A percentile compares a stretch with the other conserved stretches of the same genome.
These are phyloP conservation scores for Neopestalotiopsis sp. DNA, from an alignment of 2,329 filamentous ascomycete genomes.

Conservation along the genomic window DNA sequence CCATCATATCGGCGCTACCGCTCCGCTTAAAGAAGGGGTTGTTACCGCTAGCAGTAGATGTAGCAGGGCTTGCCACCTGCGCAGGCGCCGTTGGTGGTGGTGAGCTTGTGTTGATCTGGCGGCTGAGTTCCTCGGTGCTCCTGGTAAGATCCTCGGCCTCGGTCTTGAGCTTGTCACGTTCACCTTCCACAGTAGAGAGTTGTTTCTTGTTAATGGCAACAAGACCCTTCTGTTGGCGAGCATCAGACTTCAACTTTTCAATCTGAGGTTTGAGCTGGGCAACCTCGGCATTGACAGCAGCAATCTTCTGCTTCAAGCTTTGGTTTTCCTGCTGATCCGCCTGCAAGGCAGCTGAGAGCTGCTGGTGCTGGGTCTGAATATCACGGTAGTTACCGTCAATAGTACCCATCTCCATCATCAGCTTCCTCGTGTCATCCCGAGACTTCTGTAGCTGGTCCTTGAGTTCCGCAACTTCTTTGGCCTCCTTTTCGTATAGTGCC, in stretches of 20 bases:
- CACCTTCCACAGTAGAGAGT: slow-evolving; percentile 83
- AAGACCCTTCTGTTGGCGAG: slow-evolving; percentile 92
- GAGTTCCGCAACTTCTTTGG: slow-evolving; percentile 80
- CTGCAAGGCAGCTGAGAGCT: slow-evolving; percentile 75
- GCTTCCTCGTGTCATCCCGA: slow-evolving; percentile 79
- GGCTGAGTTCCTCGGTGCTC: slow-evolving; percentile 63
- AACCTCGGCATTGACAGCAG: slow-evolving; percentile 81
- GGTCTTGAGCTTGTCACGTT: slow-evolving; percentile 83
- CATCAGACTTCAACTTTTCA: slow-evolving; percentile 91
- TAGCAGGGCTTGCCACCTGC: slow-evolving; percentile 71
- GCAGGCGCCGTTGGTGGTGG: slow-evolving; percentile 48
- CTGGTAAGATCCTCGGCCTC: slow-evolving; percentile 75
- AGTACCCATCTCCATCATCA: slow-evolving; percentile 83
- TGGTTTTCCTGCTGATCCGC: slow-evolving; percentile 89
- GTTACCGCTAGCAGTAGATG: slow-evolving; percentile 74
- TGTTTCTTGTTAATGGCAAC: slow-evolving; percentile 99
- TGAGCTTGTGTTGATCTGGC: slow-evolving; percentile 57
- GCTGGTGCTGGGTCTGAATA: slow-evolving; percentile 80
- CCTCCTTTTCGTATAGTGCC: slow-evolving; percentile 90
- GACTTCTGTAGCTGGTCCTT: slow-evolving; percentile 82
- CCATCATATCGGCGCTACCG: slow-evolving; percentile 64
- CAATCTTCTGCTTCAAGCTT: slow-evolving; percentile 85
- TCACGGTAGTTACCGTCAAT: slow-evolving; percentile 83
- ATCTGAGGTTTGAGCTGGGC: slow-evolving; percentile 85
- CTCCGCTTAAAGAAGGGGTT: slow-evolving; percentile 92